Evolutionary conservation across 148 eudicot species (phyloP), one percentile per base, ranked within the genome.

Genomic region (Vaccinium corymbosum): DNA sequence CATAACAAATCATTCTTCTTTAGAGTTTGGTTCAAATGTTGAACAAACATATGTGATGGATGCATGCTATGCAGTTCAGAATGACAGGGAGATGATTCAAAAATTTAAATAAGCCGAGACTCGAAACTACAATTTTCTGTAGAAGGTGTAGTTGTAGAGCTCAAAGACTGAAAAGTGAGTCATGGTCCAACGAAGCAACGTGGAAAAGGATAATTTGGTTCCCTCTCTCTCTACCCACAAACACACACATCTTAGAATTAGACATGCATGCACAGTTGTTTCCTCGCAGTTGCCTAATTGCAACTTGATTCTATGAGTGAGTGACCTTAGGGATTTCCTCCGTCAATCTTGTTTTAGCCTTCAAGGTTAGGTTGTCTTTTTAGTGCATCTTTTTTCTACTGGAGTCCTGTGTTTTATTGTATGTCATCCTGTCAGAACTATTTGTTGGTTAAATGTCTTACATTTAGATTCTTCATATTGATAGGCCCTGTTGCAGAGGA

Each of bases 401-500:
- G 77, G 77, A 16, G 77, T 38, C 7, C 15, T 76, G 79, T 25
- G 8, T 20, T 76, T 10, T 48, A 66, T 27, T 50, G 16, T 38
- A 49, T 49, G 11, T 76, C 25, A 1, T 74, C 11, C 1, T 74
- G 51, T n/a, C 56, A 11, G 48, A 53, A 35, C 48, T 53, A 38
- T 82, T 77, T 49, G 16, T 8, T 57, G 70, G 50, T 77, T 78
- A 46, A 46, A 42, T 35, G 72, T 46, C 64, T 55, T 64, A 25
- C 55, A 32, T 81, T 17, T 83, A 38, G 68, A 22, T 85, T 79
- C 5, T 25, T 19, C 55, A 27, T 80, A 22, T 75, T 64, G 14
- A 74, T 64, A 91, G 94, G 94, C 51, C 94, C 95, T 81, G 95
- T 92, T 83, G 95, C 89, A 42, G 92, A 91, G 83, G 95, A 92